phyloP scores from a whole-genome alignment of 208 protist genomes.

The Trypanosoma mega region DNA sequence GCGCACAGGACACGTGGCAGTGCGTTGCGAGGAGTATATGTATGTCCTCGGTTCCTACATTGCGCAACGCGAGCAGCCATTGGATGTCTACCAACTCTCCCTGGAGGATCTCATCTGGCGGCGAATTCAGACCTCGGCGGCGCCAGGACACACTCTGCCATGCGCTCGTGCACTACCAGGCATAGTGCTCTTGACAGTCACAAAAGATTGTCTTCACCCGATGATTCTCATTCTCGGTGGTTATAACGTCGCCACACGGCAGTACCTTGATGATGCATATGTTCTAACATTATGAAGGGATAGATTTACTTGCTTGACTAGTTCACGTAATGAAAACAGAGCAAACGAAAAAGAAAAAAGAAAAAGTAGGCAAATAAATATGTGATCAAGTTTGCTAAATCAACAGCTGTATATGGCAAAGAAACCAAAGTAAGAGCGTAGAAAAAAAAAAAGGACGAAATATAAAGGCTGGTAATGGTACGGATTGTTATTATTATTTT shows the following conservation, averaged over 20 bases:
- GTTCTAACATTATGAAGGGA: constrained; percentile 13
- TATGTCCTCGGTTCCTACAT: constrained; percentile 27
- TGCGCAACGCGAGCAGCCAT: background rate
- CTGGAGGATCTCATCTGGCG: constrained; percentile 18
- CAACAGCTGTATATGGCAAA: too few species aligned
- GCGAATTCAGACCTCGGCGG: constrained; percentile 20
- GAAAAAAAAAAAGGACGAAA: too few species aligned
- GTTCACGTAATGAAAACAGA: too few species aligned
- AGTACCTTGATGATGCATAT: constrained; percentile 25
- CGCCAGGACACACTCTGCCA: background rate
- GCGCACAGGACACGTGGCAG: constrained; percentile 16
- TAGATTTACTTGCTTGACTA: background rate
- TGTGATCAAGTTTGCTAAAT: too few species aligned
- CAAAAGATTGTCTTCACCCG: constrained; percentile 5
- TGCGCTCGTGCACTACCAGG: constrained; percentile 9
- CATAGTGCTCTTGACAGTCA: constrained; percentile 14
- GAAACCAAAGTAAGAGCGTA: too few species aligned
- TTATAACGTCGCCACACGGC: constrained; percentile 4
- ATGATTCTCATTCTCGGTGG: constrained; percentile 25
- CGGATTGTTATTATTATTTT: constrained; percentile 8
- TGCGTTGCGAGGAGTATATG: constrained; percentile 20
- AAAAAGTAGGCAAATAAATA: too few species aligned
- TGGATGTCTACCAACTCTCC: constrained; percentile 14
- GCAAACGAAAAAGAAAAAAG: too few species aligned
- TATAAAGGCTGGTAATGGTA: background rate